These are phyloP conservation scores for Geum urbanum DNA, from an alignment of 306 rosid species.

Conservation along the genomic window DNA sequence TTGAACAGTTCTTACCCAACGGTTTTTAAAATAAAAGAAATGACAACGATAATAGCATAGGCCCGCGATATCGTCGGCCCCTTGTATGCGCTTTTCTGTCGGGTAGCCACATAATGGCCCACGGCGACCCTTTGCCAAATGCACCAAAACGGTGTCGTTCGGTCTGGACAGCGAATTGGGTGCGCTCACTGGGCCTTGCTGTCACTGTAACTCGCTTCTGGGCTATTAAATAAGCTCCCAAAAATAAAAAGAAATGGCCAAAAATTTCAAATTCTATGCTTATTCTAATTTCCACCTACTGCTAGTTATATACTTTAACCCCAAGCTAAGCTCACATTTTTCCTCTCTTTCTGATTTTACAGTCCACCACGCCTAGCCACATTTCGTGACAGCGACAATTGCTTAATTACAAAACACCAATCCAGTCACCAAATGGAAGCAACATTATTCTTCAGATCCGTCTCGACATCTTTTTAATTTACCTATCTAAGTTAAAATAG, in stretches of 20 bases:
- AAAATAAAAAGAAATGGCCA: background rate
- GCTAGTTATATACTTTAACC: background rate
- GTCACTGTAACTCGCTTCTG: background rate
- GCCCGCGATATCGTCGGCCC: background rate
- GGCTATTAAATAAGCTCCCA: no score
- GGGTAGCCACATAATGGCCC: background rate
- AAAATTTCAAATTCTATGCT: background rate
- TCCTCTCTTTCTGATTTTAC: background rate
- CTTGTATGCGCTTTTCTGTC: background rate
- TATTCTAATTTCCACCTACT: background rate
- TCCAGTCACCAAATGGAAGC: background rate
- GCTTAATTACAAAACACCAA: background rate
- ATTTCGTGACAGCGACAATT: slow-evolving; percentile 1
- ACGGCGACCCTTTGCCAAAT: background rate
- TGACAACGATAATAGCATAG: background rate
- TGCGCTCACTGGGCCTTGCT: background rate
- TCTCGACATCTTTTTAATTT: background rate
- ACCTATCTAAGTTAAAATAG: background rate
- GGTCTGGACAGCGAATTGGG: background rate
- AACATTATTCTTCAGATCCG: slow-evolving; percentile 1
- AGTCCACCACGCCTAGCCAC: background rate
- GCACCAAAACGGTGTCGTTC: background rate
- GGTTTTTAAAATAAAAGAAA: background rate
- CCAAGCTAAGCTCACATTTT: background rate
- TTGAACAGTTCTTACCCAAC: background rate